Conservation (phyloP, 441 rosid species). For the Aleurites moluccanus region DNA sequence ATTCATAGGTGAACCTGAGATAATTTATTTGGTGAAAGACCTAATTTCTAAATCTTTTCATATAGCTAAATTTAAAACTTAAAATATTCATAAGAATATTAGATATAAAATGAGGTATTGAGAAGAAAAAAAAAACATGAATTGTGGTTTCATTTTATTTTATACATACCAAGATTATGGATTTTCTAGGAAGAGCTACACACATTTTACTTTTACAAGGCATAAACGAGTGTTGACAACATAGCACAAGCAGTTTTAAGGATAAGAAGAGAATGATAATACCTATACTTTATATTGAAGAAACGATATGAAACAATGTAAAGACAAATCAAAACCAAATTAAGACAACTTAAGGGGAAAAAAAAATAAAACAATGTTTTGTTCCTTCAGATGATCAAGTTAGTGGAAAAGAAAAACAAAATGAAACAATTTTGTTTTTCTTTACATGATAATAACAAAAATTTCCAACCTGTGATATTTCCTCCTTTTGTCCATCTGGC, state of each 20-base stretch:
- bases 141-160: background rate
- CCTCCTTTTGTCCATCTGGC: constrained; percentile 96
- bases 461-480: constrained; percentile 79
- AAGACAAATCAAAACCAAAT: background rate
- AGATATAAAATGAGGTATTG: background rate
- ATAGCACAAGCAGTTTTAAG: background rate
- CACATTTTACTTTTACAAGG: background rate
- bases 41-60: background rate
- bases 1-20: background rate
- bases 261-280: background rate
- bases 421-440: background rate
- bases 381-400: background rate
- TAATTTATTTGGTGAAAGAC: constrained; percentile 6
- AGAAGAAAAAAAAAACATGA: background rate
- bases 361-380: background rate
- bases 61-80: background rate
- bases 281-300: background rate
- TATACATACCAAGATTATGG: background rate
- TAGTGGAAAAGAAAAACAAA: background rate
- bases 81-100: background rate
- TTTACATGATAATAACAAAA: constrained; percentile 15
- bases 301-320: background rate
- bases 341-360: background rate
- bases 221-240: background rate
- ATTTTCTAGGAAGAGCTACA: background rate